These are phyloP conservation scores for Carnegiea gigantea DNA, from an alignment of 179 eudicot genomes.

Conservation along the genomic window DNA sequence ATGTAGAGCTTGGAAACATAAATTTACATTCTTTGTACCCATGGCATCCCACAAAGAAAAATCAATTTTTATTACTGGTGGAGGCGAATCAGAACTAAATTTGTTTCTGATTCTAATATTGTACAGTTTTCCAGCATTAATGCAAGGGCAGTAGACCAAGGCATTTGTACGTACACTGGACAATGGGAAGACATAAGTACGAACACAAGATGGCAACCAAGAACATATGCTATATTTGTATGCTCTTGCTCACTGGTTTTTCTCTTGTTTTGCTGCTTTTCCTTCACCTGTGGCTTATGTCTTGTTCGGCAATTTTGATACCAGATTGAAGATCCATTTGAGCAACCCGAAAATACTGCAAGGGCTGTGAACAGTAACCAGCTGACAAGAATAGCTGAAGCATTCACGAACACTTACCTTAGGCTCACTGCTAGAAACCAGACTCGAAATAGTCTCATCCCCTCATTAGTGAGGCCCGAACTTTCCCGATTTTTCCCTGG, in stretches of 20 bases:
- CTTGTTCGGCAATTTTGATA: slow-evolving; percentile 13
- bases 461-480: slow-evolving; percentile 48
- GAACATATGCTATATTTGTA: slow-evolving; percentile 77
- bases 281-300: neutral
- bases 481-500: slow-evolving; percentile 36
- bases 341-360: slow-evolving; percentile 80
- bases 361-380: slow-evolving; percentile 61
- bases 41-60: neutral
- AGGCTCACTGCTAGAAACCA: slow-evolving; percentile 43
- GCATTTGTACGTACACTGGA: slow-evolving; percentile 66
- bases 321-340: slow-evolving; percentile 96
- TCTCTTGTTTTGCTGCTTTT: neutral
- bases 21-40: neutral
- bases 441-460: slow-evolving; percentile 33
- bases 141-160: slow-evolving; percentile 56
- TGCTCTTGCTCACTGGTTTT: slow-evolving; percentile 24
- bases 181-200: slow-evolving; percentile 59
- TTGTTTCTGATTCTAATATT: neutral
- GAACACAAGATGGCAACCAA: slow-evolving; percentile 83
- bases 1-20: neutral
- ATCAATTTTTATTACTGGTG: neutral
- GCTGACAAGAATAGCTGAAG: slow-evolving; percentile 52
- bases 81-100: slow-evolving; percentile 7
- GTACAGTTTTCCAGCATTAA: slow-evolving; percentile 66
- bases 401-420: slow-evolving; percentile 46